phyloP scores from a whole-genome alignment of 1,284 basidiomycete species.

The Pseudozyma hubeiensis region DNA sequence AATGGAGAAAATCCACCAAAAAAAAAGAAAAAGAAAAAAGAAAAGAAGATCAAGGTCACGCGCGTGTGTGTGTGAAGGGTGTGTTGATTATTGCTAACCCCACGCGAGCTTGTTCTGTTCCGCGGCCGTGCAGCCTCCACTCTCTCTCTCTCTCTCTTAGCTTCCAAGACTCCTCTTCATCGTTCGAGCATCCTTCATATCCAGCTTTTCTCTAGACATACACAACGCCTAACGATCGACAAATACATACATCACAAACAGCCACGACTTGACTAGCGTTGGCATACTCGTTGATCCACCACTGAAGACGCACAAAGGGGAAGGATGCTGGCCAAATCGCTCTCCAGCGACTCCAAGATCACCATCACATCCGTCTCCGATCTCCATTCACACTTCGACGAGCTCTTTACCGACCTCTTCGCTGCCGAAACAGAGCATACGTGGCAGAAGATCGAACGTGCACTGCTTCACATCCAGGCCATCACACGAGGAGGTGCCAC shows the following conservation, averaged over 20 bases:
- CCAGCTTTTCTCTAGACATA: too few species aligned
- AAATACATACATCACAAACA: too few species aligned
- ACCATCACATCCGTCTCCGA: constrained; percentile 11
- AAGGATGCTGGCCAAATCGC: constrained; percentile 20
- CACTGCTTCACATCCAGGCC: constrained; percentile 52
- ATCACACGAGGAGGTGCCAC: constrained; percentile 60
- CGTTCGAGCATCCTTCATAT: too few species aligned
- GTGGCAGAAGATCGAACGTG: constrained; percentile 58
- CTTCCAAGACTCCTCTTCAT: too few species aligned
- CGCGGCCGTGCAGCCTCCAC: neutral
- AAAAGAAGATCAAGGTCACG: neutral
- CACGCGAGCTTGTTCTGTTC: constrained; percentile 1
- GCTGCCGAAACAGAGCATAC: constrained; percentile 60
- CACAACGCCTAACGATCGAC: too few species aligned
- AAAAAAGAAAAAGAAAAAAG: too few species aligned
- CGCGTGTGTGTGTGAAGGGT: neutral
- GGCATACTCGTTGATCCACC: too few species aligned
- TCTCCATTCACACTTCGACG: constrained; percentile 22
- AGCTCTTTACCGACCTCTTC: constrained; percentile 27
- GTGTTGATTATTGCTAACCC: constrained; percentile 13
- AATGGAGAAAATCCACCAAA: too few species aligned
- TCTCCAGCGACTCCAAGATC: constrained; percentile 27
- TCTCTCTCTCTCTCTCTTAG: neutral
- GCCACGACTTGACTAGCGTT: neutral
- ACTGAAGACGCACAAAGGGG: neutral